These are phyloP conservation scores for Geranium brycei DNA, from an alignment of 345 rosid genomes.

Conservation along the genomic window DNA sequence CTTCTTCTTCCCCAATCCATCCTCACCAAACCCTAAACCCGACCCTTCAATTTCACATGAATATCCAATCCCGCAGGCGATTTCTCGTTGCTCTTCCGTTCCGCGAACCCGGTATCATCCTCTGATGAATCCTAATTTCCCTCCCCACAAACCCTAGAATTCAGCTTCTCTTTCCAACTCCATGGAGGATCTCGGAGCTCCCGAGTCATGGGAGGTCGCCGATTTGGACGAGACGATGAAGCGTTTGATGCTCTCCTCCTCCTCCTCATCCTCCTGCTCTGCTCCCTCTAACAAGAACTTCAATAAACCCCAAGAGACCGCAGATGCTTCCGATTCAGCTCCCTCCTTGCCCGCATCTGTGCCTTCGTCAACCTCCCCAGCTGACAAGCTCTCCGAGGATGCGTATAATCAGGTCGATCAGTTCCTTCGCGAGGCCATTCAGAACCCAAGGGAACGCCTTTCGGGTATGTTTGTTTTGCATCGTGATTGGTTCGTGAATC, in stretches of 20 bases:
- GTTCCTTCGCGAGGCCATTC: slow-evolving; percentile 66
- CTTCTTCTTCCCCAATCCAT: neutral
- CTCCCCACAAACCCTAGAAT: slow-evolving; percentile 6
- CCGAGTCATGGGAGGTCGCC: slow-evolving; percentile 82
- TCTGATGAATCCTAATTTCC: slow-evolving; percentile 10
- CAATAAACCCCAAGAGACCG: slow-evolving; percentile 8
- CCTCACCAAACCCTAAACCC: slow-evolving; percentile 9
- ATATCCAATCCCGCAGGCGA: neutral
- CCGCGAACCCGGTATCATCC: neutral
- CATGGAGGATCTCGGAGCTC: slow-evolving; percentile 69
- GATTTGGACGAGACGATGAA: slow-evolving; percentile 63
- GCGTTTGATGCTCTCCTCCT: slow-evolving; percentile 42
- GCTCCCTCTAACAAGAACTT: slow-evolving; percentile 17
- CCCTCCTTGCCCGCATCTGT: slow-evolving; percentile 5
- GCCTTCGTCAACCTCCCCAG: slow-evolving; percentile 8
- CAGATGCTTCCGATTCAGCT: slow-evolving; percentile 12
- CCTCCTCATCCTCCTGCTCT: too few species aligned
- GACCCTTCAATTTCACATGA: slow-evolving; percentile 17
- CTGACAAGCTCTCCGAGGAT: slow-evolving; percentile 25
- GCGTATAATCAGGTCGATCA: slow-evolving; percentile 47
- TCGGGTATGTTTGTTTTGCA: slow-evolving; percentile 26
- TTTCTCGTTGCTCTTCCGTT: neutral
- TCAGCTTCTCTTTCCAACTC: neutral
- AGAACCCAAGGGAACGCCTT: slow-evolving; percentile 71
- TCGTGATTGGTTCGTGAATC: too few species aligned